phyloP scores from a whole-genome alignment of 352 stramenopile species.

The Phytophthora aleatoria region DNA sequence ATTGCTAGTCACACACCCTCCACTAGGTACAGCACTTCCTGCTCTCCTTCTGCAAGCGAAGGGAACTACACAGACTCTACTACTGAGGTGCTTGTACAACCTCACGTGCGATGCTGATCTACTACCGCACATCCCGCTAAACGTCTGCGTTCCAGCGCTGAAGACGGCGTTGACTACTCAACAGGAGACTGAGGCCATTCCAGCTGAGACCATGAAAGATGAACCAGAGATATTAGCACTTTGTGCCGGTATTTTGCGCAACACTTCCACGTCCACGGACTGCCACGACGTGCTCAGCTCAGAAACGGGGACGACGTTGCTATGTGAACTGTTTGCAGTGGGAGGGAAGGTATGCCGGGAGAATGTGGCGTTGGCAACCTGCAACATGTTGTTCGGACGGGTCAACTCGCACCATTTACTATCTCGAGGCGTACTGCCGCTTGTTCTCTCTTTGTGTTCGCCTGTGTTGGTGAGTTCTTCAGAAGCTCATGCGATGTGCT shows the following conservation, averaged over 20 bases:
- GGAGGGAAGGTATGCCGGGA: conserved; percentile 45
- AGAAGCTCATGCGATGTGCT: conserved; percentile 50
- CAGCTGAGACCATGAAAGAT: not conserved
- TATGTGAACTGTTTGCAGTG: conserved; percentile 55
- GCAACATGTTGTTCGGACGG: conserved; percentile 69
- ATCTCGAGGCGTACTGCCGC: conserved; percentile 45
- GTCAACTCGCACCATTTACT: conserved; percentile 69
- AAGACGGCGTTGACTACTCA: conserved; percentile 22
- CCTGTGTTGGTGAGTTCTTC: conserved; percentile 1
- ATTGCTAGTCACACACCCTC: conserved; percentile 23
- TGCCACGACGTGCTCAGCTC: conserved; percentile 51
- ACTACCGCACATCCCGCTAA: conserved; percentile 25
- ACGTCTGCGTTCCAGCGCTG: conserved; percentile 28
- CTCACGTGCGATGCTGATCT: conserved; percentile 51
- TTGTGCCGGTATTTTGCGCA: conserved; percentile 57
- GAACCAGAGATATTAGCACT: conserved; percentile 27
- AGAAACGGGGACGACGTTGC: conserved; percentile 44
- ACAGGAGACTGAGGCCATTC: not conserved
- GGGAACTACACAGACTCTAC: conserved; percentile 40
- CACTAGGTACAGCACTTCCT: conserved; percentile 37
- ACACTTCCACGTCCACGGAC: conserved; percentile 43
- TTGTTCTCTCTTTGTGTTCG: conserved; percentile 62
- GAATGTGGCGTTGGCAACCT: conserved; percentile 58
- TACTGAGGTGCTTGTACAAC: conserved; percentile 70
- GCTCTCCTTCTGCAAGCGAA: conserved; percentile 40